phyloP scores from a whole-genome alignment of 2,329 filamentous ascomycete species.

The Aspergillus terreus region DNA sequence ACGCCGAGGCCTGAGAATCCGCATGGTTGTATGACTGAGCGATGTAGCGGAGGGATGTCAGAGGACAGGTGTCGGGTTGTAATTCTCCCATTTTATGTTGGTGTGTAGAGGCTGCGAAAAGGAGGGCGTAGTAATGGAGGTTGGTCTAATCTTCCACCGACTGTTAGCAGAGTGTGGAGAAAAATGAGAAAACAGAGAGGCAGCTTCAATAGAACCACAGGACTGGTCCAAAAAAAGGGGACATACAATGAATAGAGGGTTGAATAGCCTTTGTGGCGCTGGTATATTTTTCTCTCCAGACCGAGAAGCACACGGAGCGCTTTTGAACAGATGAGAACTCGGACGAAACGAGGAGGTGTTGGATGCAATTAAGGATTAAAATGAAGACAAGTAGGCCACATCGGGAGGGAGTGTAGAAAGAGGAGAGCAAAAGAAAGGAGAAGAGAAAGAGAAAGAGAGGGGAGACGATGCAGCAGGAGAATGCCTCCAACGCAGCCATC shows the following conservation, averaged over 20 bases:
- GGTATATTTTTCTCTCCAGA: background rate
- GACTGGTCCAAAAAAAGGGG: background rate
- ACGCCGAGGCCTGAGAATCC: slow-evolving; percentile 74
- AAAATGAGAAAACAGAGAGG: background rate
- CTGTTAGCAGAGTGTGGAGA: background rate
- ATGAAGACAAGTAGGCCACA: slow-evolving; percentile 5
- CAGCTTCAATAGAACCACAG: background rate
- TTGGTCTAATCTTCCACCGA: background rate
- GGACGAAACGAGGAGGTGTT: background rate
- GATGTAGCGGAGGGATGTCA: slow-evolving; percentile 51
- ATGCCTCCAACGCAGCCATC: slow-evolving; percentile 8
- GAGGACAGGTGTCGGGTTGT: slow-evolving; percentile 2
- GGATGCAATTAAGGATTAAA: slow-evolving; percentile 1
- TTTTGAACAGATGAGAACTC: background rate
- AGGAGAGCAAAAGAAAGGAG: slow-evolving; percentile 4
- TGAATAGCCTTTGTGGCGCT: background rate
- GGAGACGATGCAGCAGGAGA: slow-evolving; percentile 11
- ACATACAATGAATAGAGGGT: background rate
- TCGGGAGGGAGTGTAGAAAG: slow-evolving; percentile 5
- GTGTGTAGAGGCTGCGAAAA: background rate
- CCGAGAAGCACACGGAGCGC: background rate
- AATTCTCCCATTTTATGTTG: slow-evolving; percentile 21
- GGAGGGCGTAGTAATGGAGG: background rate
- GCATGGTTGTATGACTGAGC: slow-evolving; percentile 73
- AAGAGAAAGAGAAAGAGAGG: slow-evolving; percentile 10